A percentile compares a stretch with the other conserved stretches of the same genome.
Conservation (phyloP, 345 rosid species). For the Psidium friedrichsthalianum region DNA sequence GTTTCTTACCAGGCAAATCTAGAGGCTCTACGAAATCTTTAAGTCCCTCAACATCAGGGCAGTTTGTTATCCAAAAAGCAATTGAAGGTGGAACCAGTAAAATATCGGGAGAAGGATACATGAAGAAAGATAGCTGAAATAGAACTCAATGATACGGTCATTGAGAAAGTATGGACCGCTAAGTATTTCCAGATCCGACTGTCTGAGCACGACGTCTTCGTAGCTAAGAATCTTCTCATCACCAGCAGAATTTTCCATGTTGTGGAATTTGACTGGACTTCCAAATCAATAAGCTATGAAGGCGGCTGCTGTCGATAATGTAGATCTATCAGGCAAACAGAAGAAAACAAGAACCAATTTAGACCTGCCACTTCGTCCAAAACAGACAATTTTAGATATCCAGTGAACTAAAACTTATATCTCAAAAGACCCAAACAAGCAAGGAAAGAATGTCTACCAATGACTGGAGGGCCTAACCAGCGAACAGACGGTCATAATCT, state of each 20-base stretch:
- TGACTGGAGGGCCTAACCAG: background rate
- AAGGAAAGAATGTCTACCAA: background rate
- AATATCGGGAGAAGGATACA: conserved; percentile 29
- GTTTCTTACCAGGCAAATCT: conserved; percentile 23
- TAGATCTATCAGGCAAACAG: background rate
- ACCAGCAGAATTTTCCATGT: conserved; percentile 38
- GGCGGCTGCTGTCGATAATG: background rate
- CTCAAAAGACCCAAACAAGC: background rate
- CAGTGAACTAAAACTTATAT: background rate
- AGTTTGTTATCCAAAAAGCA: conserved; percentile 77
- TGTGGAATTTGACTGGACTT: background rate
- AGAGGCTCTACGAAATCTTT: conserved; percentile 57
- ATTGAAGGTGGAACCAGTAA: conserved; percentile 63
- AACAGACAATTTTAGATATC: background rate
- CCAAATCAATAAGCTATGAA: background rate
- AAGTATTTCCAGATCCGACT: conserved; percentile 62
- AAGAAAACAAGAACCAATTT: background rate
- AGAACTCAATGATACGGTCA: conserved; percentile 79
- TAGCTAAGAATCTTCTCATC: conserved; percentile 73
- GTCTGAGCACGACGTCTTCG: conserved; percentile 75
- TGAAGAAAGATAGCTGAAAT: conserved; percentile 57
- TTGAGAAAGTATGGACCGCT: conserved; percentile 42
- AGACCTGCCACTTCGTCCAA: background rate
- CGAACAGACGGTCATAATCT: background rate
- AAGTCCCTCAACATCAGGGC: conserved; percentile 37